Evolutionary conservation across 2,329 filamentous ascomycete genomes (phyloP), one percentile per base, ranked within the genome.

Genomic region (Zasmidium cellare): DNA sequence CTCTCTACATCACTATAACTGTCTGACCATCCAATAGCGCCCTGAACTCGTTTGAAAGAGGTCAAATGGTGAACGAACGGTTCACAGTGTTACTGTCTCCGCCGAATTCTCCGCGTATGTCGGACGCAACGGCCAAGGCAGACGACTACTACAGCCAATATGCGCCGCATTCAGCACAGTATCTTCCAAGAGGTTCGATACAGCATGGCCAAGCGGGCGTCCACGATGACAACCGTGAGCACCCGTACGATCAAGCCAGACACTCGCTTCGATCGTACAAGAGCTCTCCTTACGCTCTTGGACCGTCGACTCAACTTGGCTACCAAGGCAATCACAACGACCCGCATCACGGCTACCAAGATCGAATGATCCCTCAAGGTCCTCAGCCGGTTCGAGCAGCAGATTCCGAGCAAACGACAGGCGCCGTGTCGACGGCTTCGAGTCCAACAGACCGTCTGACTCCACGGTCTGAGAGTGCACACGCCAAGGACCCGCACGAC

Each of bases 71-170:
- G 70, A 72, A 76, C 72, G 74, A 74, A 73, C 76, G 71, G 69
- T 73, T 74, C 65, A 73, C 75, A 69, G 75, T 77, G 70, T 77
- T 76, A 66, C 69, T 79, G 66, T 80, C 78, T 71, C 78, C 78
- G 65, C 78, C 78, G 59, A 78, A 71, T 62, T 80, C 78, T 70
- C 78, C 78, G 71, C 78, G 75, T 70, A 79, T 80, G 77, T 79
- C 76, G 76, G 76, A 73, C 67, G 77, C 76, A 66, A 71, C 73
- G 69, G 71, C 73, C 61, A 76, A 75, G 64, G 67, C 71, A 61
- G 68, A 70, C 71, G 74, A 78, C 53, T 74, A 74, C 69, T 73
- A 76, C 65, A 78, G 76, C 76, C 77, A 77, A 67, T 62, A 66
- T 72, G 65, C 74, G 51, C 48, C 59, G 20, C 51, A 56, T 14